Evolutionary conservation across 2,329 filamentous ascomycete genomes (phyloP).

Genomic region (Exserohilum rostratum): DNA sequence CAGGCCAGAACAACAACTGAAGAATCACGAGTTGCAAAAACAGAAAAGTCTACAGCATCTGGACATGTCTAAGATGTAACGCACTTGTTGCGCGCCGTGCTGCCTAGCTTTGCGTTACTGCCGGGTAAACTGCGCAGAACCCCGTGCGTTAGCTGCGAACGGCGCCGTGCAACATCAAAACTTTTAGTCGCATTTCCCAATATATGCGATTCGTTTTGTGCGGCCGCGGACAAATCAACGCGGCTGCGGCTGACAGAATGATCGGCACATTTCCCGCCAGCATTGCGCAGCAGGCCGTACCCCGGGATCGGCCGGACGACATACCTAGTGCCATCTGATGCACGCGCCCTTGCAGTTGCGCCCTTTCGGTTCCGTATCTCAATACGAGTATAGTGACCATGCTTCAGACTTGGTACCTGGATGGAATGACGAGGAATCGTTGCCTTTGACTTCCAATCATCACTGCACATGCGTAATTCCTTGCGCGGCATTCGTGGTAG

Average conservation of each 20-base stretch:
- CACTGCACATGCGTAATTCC: too few relatives aligned
- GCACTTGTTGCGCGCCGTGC: background rate
- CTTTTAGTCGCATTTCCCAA: background rate
- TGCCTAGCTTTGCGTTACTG: background rate
- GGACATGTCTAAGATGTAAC: background rate
- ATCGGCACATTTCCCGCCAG: background rate
- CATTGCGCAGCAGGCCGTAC: background rate
- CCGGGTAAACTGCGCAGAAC: too few relatives aligned
- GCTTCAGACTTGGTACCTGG: background rate
- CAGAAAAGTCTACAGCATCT: background rate
- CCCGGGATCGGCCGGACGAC: background rate
- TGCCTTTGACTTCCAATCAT: too few relatives aligned
- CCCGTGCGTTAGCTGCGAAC: background rate
- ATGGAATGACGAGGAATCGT: background rate
- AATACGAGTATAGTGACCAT: background rate
- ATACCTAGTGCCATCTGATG: background rate
- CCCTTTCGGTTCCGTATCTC: too few relatives aligned
- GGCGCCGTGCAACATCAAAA: background rate
- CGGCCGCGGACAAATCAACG: background rate
- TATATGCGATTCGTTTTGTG: background rate
- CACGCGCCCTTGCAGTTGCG: background rate
- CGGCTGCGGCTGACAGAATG: background rate
- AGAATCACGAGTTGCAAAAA: background rate
- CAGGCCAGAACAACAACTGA: slow-evolving; percentile 11
- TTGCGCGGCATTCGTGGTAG: too few relatives aligned